Evolutionary conservation across 139 green algal genomes (phyloP).

Genomic region (Chlorella vulgaris): DNA sequence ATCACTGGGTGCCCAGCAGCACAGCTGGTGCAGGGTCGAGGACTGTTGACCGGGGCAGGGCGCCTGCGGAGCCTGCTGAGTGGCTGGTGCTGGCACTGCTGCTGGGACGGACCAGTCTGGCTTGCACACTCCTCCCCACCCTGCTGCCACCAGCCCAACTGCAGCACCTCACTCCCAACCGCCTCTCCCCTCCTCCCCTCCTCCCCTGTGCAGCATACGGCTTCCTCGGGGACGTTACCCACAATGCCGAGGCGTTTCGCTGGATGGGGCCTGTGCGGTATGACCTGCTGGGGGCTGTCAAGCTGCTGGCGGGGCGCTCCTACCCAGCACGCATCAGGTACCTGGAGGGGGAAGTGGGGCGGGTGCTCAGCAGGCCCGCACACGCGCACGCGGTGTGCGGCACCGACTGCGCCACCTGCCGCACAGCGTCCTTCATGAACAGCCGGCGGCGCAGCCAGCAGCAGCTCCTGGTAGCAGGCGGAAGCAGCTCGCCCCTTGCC

Average conservation of each 20-base stretch:
- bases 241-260: slow-evolving; percentile 64
- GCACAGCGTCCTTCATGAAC: not conserved
- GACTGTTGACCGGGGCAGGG: too few relatives aligned
- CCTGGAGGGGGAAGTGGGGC: slow-evolving; percentile 5
- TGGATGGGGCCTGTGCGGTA: slow-evolving; percentile 73
- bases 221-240: slow-evolving; percentile 89
- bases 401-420: slow-evolving; percentile 11
- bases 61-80: too few relatives aligned
- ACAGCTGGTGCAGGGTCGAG: not conserved
- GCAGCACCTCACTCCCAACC: too few relatives aligned
- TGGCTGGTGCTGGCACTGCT: not conserved
- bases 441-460: not conserved
- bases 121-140: not conserved
- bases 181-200: not conserved
- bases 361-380: not conserved
- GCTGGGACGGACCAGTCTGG: not conserved
- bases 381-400: not conserved
- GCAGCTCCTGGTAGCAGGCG: not conserved
- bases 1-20: not conserved
- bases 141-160: not conserved
- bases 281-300: slow-evolving; percentile 50
- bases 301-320: slow-evolving; percentile 35
- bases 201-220: slow-evolving; percentile 42
- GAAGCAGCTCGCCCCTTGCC: not conserved
- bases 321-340: slow-evolving; percentile 1